Evolutionary conservation across 495 filamentous ascomycete species (phyloP), one percentile per base, ranked within the genome.

Genomic region (Symbiotaphrina buchneri): DNA sequence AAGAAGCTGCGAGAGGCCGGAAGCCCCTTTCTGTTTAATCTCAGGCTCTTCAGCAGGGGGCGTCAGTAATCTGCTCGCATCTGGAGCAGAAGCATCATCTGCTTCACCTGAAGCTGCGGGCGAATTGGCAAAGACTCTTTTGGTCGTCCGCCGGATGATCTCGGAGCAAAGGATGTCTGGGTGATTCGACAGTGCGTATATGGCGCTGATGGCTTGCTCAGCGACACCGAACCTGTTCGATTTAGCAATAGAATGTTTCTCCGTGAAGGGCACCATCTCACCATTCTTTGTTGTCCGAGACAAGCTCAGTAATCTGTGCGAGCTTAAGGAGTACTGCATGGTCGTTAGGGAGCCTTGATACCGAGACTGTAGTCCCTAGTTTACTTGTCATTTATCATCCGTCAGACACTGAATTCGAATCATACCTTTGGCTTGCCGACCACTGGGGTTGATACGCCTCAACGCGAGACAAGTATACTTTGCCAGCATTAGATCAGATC

Each of bases 401-500:
- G 15, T 3, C 28, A n/a, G 11, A n/a, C 5, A 21, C 27, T 28
- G n/a, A 16, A 3, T 3, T n/a, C 30, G 6, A 10, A 23, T 7
- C 10, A 10, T 32, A 36, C 25, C 54, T 39, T 83, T 83, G 16
- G 71, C 71, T 47, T 87, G 67, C 14, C 77, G 63, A 14, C 75
- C 74, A 10, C 62, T 73, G n/a, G 78, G 77, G 27, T 74, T 78
- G 56, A 97, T 91, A 23, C 91, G 68, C 33, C 78, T 65, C 18
- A 99, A 59, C 18, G 90, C 87, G 40, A 94, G 68, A 46, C 87
- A 95, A 3, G 85, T 94, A 45, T 81, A 95, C 48, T 90, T 82
- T 32, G 87, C 84, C 21, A 99, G 66, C 13, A 75, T 71, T 22
- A 95, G 63, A 41, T 99, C 87, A 18, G 63, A 53, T 42, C 74